These are phyloP conservation scores for Colletotrichum destructivum DNA, from an alignment of 2,329 filamentous ascomycete genomes.

Conservation along the genomic window DNA sequence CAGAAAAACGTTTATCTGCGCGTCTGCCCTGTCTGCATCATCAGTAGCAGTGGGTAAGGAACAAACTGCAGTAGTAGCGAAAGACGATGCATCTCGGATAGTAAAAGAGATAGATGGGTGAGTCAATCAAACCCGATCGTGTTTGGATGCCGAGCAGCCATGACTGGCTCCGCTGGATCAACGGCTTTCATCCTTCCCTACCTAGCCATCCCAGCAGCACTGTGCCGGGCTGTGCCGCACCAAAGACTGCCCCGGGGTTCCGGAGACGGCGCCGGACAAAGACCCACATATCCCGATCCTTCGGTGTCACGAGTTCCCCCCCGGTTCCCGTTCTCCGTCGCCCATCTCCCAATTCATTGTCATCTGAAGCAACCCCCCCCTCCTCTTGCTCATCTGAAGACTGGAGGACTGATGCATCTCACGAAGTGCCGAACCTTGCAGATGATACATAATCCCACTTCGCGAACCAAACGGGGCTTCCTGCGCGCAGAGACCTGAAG, in stretches of 20 bases:
- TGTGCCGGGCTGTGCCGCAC: not conserved
- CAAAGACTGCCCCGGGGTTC: not conserved
- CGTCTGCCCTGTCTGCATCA: too few relatives aligned
- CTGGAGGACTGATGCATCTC: not conserved
- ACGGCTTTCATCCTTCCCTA: not conserved
- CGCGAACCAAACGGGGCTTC: constrained; percentile 28
- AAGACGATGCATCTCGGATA: too few relatives aligned
- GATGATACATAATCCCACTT: constrained; percentile 18
- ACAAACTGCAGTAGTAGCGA: too few relatives aligned
- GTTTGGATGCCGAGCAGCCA: too few relatives aligned
- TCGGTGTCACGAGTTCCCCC: not conserved
- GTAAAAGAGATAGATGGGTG: too few relatives aligned
- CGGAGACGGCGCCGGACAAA: not conserved
- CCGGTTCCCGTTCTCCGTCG: not conserved
- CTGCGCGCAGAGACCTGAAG: not conserved
- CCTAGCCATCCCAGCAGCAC: not conserved
- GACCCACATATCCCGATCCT: constrained; percentile 23
- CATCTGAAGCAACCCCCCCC: constrained; percentile 11
- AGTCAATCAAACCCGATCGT: too few relatives aligned
- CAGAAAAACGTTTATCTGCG: too few relatives aligned
- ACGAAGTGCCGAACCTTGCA: constrained; percentile 42
- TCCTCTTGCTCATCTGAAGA: constrained; percentile 8
- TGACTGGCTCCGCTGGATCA: too few relatives aligned
- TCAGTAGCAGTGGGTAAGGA: too few relatives aligned
- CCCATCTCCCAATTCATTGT: not conserved